Conservation (phyloP, 129 eudicot species). For the Calendula officinalis region DNA sequence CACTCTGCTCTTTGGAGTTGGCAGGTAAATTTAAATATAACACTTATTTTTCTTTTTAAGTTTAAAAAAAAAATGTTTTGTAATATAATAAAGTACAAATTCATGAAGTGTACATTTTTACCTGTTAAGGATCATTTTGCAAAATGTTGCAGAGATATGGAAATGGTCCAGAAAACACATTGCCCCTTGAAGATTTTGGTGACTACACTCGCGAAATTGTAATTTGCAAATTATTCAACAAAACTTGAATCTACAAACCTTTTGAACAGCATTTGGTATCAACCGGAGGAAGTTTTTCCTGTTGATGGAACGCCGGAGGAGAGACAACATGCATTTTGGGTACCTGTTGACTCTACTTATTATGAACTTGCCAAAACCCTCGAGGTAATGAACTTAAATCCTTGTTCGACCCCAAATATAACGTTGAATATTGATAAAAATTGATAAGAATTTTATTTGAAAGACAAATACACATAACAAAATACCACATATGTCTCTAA, state of each 20-base stretch:
- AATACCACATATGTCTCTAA: too few species aligned
- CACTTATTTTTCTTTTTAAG: too few species aligned
- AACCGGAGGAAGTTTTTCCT: conserved; percentile 61
- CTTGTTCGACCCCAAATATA: too few species aligned
- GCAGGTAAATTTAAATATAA: conserved; percentile 38
- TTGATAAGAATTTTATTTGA: too few species aligned
- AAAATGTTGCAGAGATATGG: conserved; percentile 43
- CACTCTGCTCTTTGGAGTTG: conserved; percentile 59
- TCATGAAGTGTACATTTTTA: background rate
- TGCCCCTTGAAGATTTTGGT: conserved; percentile 46
- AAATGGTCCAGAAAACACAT: conserved; percentile 38
- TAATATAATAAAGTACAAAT: background rate
- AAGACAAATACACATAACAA: too few species aligned
- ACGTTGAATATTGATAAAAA: too few species aligned
- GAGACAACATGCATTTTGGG: conserved; percentile 62
- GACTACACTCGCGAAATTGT: conserved; percentile 55
- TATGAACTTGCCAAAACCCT: conserved; percentile 31
- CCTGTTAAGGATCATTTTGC: background rate
- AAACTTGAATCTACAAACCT: conserved; percentile 25
- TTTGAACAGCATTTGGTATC: conserved; percentile 51
- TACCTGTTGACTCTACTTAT: conserved; percentile 37
- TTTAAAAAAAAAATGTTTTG: too few species aligned
- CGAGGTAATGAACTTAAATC: conserved; percentile 32
- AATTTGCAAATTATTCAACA: conserved; percentile 32
- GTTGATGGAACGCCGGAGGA: conserved; percentile 45